phyloP scores from a whole-genome alignment of 139 green algal genomes.

The Medakamo hakoo region DNA sequence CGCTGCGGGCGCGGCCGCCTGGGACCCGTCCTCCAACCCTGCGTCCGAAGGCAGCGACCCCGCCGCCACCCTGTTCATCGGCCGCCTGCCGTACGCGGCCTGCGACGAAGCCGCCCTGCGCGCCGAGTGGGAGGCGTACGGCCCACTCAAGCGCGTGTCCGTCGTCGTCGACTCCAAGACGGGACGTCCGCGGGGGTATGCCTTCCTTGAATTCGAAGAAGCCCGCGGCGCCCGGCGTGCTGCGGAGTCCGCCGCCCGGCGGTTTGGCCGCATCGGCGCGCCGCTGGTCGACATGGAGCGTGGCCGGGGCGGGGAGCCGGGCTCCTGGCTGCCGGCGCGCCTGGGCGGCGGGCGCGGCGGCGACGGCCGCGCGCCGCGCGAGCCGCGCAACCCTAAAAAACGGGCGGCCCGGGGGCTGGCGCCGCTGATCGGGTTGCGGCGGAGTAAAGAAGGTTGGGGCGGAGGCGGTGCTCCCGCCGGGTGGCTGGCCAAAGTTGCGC shows the following conservation, averaged over 20 bases:
- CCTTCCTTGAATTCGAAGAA: constrained; percentile 40
- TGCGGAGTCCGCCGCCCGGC: constrained; percentile 3
- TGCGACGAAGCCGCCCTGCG: constrained; percentile 5
- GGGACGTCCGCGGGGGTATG: constrained; percentile 23
- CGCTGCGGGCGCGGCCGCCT: not conserved
- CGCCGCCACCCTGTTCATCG: not conserved
- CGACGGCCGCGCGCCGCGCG: not conserved
- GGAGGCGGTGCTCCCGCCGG: too few relatives aligned
- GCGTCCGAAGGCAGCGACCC: not conserved
- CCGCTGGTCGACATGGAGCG: not conserved
- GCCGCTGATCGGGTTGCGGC: too few relatives aligned
- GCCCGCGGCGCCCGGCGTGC: constrained; percentile 31
- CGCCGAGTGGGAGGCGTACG: constrained; percentile 21
- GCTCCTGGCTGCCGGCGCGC: not conserved
- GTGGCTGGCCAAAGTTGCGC: too few relatives aligned
- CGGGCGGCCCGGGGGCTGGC: not conserved
- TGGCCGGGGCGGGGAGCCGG: too few relatives aligned
- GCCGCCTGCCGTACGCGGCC: not conserved
- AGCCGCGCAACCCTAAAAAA: not conserved
- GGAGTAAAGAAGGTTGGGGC: too few relatives aligned
- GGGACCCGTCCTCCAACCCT: not conserved
- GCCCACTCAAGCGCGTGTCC: constrained; percentile 15
- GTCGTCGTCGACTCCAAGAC: constrained; percentile 12
- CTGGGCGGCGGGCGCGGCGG: not conserved
- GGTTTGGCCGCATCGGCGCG: not conserved